Evolutionary conservation across 2,329 filamentous ascomycete genomes (phyloP).

Genomic region (Aspergillus uvarum): DNA sequence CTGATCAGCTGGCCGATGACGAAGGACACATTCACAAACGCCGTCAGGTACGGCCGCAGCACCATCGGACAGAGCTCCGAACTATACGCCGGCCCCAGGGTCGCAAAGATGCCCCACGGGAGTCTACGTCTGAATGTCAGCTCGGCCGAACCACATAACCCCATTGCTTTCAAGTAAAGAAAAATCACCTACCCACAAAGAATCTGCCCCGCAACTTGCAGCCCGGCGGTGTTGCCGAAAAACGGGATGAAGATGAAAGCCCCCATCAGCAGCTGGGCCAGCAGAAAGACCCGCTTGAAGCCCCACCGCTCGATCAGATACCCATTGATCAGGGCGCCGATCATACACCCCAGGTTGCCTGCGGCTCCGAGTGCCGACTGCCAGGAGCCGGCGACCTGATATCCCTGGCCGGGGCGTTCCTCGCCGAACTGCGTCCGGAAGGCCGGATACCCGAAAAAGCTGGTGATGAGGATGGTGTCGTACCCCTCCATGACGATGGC

Average conservation of each 20-base stretch:
- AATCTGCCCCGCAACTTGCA: constrained; percentile 61
- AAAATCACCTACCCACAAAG: constrained; percentile 50
- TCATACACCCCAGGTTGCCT: constrained; percentile 62
- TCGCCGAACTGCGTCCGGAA: constrained; percentile 43
- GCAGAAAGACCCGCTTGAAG: constrained; percentile 39
- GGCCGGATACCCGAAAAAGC: constrained; percentile 48
- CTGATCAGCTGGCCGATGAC: constrained; percentile 57
- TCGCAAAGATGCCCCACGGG: constrained; percentile 57
- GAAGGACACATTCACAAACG: constrained; percentile 59
- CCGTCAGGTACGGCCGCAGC: constrained; percentile 54
- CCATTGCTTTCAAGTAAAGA: background rate
- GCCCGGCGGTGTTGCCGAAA: constrained; percentile 60
- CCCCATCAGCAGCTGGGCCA: constrained; percentile 54
- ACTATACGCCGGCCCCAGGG: constrained; percentile 54
- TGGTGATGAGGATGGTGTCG: constrained; percentile 51
- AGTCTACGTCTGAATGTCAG: constrained; percentile 33
- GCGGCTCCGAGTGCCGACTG: constrained; percentile 59
- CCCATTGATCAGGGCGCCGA: constrained; percentile 66
- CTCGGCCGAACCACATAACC: no score
- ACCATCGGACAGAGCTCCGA: constrained; percentile 50
- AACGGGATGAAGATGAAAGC: constrained; percentile 65
- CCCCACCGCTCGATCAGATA: constrained; percentile 55
- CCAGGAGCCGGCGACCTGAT: constrained; percentile 56
- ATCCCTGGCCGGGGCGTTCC: constrained; percentile 20
- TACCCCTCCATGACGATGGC: constrained; percentile 55